Percentiles rank a stretch among this genome's conserved stretches.
phyloP scores from a whole-genome alignment of 768 basidiomycete genomes.

The Trichaptum fuscoviolaceum region DNA sequence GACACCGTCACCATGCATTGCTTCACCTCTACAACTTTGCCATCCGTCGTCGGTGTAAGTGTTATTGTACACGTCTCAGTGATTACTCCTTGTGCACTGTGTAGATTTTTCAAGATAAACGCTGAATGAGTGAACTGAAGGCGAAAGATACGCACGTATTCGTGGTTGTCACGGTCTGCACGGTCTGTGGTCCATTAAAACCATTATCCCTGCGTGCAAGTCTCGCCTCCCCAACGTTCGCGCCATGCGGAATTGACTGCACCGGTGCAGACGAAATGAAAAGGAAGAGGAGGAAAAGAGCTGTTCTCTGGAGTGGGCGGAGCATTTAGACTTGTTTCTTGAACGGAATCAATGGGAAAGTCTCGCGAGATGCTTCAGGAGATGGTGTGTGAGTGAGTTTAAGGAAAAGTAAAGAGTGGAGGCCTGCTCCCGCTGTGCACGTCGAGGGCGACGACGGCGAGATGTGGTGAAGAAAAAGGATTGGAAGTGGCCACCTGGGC shows the following conservation, averaged over 20 bases:
- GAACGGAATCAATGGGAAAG: slow-evolving; percentile 1
- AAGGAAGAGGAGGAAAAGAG: slow-evolving; percentile 33
- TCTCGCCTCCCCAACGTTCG: slow-evolving; percentile 27
- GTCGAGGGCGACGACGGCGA: slow-evolving; percentile 23
- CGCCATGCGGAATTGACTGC: slow-evolving; percentile 13
- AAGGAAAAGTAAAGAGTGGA: slow-evolving; percentile 24
- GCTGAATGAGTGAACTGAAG: not conserved
- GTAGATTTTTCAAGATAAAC: slow-evolving; percentile 15
- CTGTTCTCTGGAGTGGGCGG: slow-evolving; percentile 23
- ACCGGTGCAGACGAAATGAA: slow-evolving; percentile 25
- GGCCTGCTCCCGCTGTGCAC: slow-evolving; percentile 44
- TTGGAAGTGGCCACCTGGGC: slow-evolving; percentile 43
- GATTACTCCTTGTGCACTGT: slow-evolving; percentile 37
- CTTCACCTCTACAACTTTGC: slow-evolving; percentile 44
- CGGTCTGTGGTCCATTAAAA: slow-evolving; percentile 28
- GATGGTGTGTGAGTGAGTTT: not conserved
- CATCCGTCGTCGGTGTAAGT: slow-evolving; percentile 51
- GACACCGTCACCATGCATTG: slow-evolving; percentile 41
- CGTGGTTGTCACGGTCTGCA: slow-evolving; percentile 39
- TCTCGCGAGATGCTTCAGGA: not conserved
- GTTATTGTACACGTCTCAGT: slow-evolving; percentile 56
- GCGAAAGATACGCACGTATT: slow-evolving; percentile 38
- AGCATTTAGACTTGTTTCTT: slow-evolving; percentile 18
- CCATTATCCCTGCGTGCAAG: slow-evolving; percentile 22
- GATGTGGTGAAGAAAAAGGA: slow-evolving; percentile 30